Evolutionary conservation across 2,329 filamentous ascomycete species (phyloP).

Genomic region (Fusarium torulosum): DNA sequence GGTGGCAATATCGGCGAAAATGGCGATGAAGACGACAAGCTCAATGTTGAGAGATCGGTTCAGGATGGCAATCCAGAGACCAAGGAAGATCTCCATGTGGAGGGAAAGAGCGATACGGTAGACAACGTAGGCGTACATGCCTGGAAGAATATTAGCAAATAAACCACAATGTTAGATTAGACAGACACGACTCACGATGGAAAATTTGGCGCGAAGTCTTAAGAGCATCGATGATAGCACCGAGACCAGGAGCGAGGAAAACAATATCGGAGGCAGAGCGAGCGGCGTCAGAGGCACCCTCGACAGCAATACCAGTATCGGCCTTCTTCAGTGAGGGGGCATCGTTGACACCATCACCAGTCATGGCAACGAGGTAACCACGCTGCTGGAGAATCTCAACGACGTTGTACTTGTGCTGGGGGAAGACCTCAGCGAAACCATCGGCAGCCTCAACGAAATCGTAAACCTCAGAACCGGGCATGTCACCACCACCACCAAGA

Average conservation of each 20-base stretch:
- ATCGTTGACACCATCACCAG: slow-evolving; percentile 95
- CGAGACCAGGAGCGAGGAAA: slow-evolving; percentile 90
- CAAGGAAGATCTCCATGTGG: slow-evolving; percentile 91
- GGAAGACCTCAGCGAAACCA: slow-evolving; percentile 95
- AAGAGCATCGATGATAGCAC: slow-evolving; percentile 91
- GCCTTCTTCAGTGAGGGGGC: slow-evolving; percentile 93
- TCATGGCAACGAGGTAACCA: slow-evolving; percentile 96
- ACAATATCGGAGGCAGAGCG: slow-evolving; percentile 94
- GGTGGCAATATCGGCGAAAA: slow-evolving; percentile 93
- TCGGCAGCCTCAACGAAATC: slow-evolving; percentile 96
- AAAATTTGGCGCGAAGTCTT: slow-evolving; percentile 96
- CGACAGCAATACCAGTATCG: slow-evolving; percentile 95
- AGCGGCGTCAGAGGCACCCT: slow-evolving; percentile 91
- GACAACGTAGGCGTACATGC: slow-evolving; percentile 93
- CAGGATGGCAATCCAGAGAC: slow-evolving; percentile 90
- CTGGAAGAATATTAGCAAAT: neutral
- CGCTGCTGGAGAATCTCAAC: slow-evolving; percentile 94
- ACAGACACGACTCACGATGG: slow-evolving; percentile 67
- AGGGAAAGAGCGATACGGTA: slow-evolving; percentile 94
- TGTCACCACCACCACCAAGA: slow-evolving; percentile 89
- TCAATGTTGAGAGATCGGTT: slow-evolving; percentile 88
- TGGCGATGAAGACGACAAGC: slow-evolving; percentile 91
- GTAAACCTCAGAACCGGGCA: slow-evolving; percentile 93
- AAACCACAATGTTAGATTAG: too few species aligned
- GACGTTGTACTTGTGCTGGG: slow-evolving; percentile 82